Percentiles rank a stretch among this genome's conserved stretches.
These are phyloP conservation scores for Aleurites moluccanus DNA, from an alignment of 441 rosid genomes.

Conservation along the genomic window DNA sequence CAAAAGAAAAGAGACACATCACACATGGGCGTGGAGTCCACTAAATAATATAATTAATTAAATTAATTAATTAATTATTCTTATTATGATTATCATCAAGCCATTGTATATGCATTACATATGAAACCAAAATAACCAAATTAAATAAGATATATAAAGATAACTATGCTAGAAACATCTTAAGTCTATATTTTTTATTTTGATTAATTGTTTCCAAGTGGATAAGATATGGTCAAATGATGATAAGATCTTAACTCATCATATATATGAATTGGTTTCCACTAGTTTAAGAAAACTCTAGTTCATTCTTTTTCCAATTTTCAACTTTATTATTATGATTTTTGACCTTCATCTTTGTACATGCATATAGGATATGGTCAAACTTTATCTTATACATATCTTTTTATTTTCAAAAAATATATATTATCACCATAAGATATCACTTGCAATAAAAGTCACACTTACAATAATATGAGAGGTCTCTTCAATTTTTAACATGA, in stretches of 20 bases:
- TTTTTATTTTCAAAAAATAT: too few species aligned
- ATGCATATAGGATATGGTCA: too few species aligned
- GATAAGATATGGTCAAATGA: constrained; percentile 11
- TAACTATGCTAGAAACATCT: background rate
- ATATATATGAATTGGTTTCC: constrained; percentile 4
- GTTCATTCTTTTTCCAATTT: background rate
- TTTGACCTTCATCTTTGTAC: background rate
- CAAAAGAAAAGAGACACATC: background rate
- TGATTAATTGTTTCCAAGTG: background rate
- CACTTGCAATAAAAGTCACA: too few species aligned
- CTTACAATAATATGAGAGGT: too few species aligned
- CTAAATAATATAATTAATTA: background rate
- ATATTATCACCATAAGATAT: too few species aligned
- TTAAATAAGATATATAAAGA: background rate
- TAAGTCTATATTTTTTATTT: background rate
- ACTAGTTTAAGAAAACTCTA: background rate
- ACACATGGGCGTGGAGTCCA: background rate
- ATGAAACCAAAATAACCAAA: background rate
- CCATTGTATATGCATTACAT: background rate
- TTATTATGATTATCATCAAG: background rate
- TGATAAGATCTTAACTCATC: background rate
- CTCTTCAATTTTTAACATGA: too few species aligned
- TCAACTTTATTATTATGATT: background rate
- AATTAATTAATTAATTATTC: background rate
- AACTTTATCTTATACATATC: background rate